A percentile compares a stretch with the other conserved stretches of the same genome.
Conservation (phyloP, 2,329 filamentous ascomycete species). For the Exophiala calicioides region DNA sequence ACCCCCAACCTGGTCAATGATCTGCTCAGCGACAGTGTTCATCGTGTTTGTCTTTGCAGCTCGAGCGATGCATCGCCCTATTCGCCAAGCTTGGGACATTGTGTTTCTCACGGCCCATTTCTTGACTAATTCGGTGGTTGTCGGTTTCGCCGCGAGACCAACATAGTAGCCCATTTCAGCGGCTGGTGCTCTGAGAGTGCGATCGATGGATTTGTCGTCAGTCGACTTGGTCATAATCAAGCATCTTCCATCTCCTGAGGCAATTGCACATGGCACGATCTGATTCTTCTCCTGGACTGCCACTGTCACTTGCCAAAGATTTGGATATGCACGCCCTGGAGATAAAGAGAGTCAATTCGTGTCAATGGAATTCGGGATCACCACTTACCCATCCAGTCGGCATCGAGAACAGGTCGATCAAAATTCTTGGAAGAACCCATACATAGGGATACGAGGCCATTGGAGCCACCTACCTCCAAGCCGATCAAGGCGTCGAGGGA, state of each 20-base stretch:
- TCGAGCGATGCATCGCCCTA: conserved; percentile 60
- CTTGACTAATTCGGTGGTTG: conserved; percentile 39
- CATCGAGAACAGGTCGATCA: conserved; percentile 47
- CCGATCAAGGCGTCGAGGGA: background rate
- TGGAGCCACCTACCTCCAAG: conserved; percentile 39
- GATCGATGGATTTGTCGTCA: conserved; percentile 42
- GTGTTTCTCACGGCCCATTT: conserved; percentile 43
- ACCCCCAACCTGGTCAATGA: conserved; percentile 49
- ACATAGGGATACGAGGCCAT: conserved; percentile 41
- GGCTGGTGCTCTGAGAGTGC: background rate
- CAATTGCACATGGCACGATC: conserved; percentile 37
- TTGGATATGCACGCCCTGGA: conserved; percentile 45
- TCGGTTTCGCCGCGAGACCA: conserved; percentile 44
- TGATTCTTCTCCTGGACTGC: conserved; percentile 43
- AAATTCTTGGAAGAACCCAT: conserved; percentile 35
- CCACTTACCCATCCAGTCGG: conserved; percentile 55
- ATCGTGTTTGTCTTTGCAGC: conserved; percentile 40
- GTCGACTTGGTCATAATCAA: conserved; percentile 25
- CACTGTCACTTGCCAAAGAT: conserved; percentile 46
- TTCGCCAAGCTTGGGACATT: conserved; percentile 50
- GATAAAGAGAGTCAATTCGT: background rate
- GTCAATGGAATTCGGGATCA: background rate
- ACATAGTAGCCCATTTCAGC: conserved; percentile 38
- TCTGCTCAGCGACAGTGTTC: conserved; percentile 58
- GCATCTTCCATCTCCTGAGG: conserved; percentile 46